A percentile compares a stretch with the other conserved stretches of the same genome.
These are phyloP conservation scores for Datisca glomerata DNA, from an alignment of 306 rosid species.

Conservation along the genomic window DNA sequence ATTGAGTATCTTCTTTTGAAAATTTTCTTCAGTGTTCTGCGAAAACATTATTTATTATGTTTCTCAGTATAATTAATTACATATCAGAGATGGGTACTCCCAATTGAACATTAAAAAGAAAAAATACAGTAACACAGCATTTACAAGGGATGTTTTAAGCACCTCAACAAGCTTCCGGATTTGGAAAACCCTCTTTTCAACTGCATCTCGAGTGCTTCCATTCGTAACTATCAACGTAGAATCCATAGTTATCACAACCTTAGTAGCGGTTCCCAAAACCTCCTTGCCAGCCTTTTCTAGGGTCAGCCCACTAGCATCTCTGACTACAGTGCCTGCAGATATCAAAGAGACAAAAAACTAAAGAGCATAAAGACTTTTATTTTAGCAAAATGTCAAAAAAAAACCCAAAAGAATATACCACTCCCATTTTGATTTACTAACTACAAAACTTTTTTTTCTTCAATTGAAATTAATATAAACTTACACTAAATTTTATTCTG, in stretches of 20 bases:
- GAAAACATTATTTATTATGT: too few relatives aligned
- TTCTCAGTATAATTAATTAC: slow-evolving; percentile 5
- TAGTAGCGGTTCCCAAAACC: slow-evolving; percentile 57
- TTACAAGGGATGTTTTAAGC: slow-evolving; percentile 12
- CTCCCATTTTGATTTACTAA: too few relatives aligned
- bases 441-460: background rate
- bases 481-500: too few relatives aligned
- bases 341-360: slow-evolving; percentile 5
- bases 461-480: background rate
- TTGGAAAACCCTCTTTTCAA: slow-evolving; percentile 63
- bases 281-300: slow-evolving; percentile 49
- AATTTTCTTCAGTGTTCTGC: slow-evolving; percentile 73
- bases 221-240: slow-evolving; percentile 79
- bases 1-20: slow-evolving; percentile 64
- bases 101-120: too few relatives aligned
- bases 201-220: slow-evolving; percentile 50
- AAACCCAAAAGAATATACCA: background rate
- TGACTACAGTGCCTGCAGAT: slow-evolving; percentile 63
- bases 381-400: background rate
- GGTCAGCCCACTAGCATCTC: slow-evolving; percentile 75
- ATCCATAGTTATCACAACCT: slow-evolving; percentile 65
- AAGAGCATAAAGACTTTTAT: slow-evolving; percentile 5
- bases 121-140: slow-evolving; percentile 1
- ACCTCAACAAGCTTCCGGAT: slow-evolving; percentile 64
- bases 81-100: too few relatives aligned